Percentiles rank a stretch among this genome's conserved stretches.
Evolutionary conservation across 2,329 filamentous ascomycete genomes (phyloP).

Genomic region (Ophiostoma tasmaniense): DNA sequence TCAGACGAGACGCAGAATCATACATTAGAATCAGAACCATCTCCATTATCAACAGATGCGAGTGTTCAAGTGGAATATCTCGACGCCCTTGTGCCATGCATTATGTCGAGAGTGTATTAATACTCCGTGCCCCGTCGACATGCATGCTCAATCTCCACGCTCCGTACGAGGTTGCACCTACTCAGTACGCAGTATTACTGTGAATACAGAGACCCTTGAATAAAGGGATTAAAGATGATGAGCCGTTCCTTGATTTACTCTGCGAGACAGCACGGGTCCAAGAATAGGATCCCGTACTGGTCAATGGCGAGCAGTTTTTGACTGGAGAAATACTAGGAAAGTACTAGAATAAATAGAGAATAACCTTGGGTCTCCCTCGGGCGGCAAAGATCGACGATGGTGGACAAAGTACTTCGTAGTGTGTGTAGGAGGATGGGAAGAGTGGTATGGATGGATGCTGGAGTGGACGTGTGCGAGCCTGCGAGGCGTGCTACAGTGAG

Average conservation of each 20-base stretch:
- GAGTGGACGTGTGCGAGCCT: not conserved
- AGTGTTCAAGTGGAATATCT: not conserved
- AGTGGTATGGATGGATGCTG: not conserved
- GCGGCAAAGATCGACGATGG: not conserved
- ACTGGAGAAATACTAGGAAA: not conserved
- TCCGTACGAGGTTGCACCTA: not conserved
- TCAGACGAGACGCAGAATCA: not conserved
- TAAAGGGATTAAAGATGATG: not conserved
- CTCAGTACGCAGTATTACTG: not conserved
- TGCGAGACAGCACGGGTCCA: slow-evolving; percentile 1
- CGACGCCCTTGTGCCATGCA: not conserved
- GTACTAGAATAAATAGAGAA: not conserved
- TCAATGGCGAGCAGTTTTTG: too few species aligned
- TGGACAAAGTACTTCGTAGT: not conserved
- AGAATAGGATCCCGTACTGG: not conserved
- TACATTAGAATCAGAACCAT: not conserved
- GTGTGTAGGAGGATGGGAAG: not conserved
- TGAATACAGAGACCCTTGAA: not conserved
- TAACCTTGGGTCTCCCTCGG: not conserved
- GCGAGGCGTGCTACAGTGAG: too few species aligned
- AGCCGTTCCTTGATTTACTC: slow-evolving; percentile 6
- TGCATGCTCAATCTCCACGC: slow-evolving; percentile 3
- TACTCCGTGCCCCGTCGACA: not conserved
- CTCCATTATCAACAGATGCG: not conserved
- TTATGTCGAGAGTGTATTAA: not conserved